Evolutionary conservation across 768 basidiomycete genomes (phyloP).

Genomic region (Cytidiella melzeri): DNA sequence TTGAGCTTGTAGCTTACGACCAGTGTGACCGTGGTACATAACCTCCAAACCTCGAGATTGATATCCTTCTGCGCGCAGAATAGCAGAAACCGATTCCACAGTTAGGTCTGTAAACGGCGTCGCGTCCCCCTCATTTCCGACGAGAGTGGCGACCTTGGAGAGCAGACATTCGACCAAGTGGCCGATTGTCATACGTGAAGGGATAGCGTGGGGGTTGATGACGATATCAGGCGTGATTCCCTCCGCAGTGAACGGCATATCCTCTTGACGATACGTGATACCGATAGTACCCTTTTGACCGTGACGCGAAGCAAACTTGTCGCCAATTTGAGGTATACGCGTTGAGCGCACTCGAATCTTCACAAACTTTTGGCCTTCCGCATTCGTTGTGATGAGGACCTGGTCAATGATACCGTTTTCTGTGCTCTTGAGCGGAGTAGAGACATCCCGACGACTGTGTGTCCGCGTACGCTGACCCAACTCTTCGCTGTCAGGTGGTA

Average conservation of each 20-base stretch:
- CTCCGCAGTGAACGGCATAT: slow-evolving; percentile 98
- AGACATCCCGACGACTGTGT: slow-evolving; percentile 93
- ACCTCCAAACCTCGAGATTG: slow-evolving; percentile 96
- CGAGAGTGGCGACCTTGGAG: slow-evolving; percentile 92
- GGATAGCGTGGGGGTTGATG: slow-evolving; percentile 99
- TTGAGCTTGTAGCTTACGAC: slow-evolving; percentile 96
- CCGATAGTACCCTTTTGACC: slow-evolving; percentile 99
- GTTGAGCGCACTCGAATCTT: slow-evolving; percentile 96
- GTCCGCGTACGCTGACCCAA: slow-evolving; percentile 91
- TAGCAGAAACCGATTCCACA: slow-evolving; percentile 94
- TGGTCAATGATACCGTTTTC: slow-evolving; percentile 98
- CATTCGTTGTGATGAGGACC: slow-evolving; percentile 93
- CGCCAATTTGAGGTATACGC: slow-evolving; percentile 95
- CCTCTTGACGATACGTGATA: slow-evolving; percentile 98
- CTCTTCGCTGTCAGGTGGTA: slow-evolving; percentile 95
- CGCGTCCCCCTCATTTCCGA: slow-evolving; percentile 96
- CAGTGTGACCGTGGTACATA: slow-evolving; percentile 99
- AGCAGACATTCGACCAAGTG: slow-evolving; percentile 98
- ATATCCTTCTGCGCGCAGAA: slow-evolving; percentile 85
- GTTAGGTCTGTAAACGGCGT: slow-evolving; percentile 98
- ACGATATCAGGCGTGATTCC: slow-evolving; percentile 96
- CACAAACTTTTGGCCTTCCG: slow-evolving; percentile 95
- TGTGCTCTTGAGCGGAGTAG: slow-evolving; percentile 95
- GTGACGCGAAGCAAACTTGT: slow-evolving; percentile 99
- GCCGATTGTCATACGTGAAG: slow-evolving; percentile 99